phyloP scores from a whole-genome alignment of 805 yeast genomes.

The Candida sphagnicola region DNA sequence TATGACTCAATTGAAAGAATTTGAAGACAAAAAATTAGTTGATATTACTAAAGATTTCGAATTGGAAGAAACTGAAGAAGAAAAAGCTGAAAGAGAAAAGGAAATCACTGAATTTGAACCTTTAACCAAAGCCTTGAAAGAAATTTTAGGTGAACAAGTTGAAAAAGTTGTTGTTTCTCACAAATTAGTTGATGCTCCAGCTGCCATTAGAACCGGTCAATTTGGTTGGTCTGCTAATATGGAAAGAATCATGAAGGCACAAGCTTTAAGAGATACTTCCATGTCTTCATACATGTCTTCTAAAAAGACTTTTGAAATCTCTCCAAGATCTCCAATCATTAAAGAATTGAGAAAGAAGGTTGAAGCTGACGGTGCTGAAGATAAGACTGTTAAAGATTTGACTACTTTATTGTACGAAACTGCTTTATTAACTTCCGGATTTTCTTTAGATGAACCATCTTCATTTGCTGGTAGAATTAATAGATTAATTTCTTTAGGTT shows the following conservation, averaged over 20 bases:
- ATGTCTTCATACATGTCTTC: conserved; percentile 99
- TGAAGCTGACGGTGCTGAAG: conserved; percentile 95
- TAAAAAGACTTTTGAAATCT: conserved; percentile 97
- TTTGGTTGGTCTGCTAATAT: conserved; percentile 99
- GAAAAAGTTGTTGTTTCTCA: conserved; percentile 99
- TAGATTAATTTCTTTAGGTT: conserved; percentile 96
- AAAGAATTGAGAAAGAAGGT: conserved; percentile 95
- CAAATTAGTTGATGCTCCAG: conserved; percentile 97
- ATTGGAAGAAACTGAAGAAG: conserved; percentile 97
- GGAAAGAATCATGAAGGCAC: conserved; percentile 99
- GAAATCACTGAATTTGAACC: conserved; percentile 90
- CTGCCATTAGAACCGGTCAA: conserved; percentile 99
- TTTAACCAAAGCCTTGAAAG: conserved; percentile 94
- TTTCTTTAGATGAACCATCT: conserved; percentile 97
- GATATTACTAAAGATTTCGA: conserved; percentile 99
- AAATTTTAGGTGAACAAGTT: conserved; percentile 95
- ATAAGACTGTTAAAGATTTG: conserved; percentile 96
- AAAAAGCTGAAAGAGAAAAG: conserved; percentile 89
- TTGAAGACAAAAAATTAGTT: conserved; percentile 97
- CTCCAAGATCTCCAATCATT: conserved; percentile 94
- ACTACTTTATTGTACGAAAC: conserved; percentile 96
- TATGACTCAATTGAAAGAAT: conserved; percentile 98
- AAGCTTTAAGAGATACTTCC: conserved; percentile 97
- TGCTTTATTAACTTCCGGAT: conserved; percentile 97
- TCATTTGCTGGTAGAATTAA: conserved; percentile 97